Base-by-base conservation (phyloP, 1,284 basidiomycete species). In the Trichosporon coremiiforme region DNA sequence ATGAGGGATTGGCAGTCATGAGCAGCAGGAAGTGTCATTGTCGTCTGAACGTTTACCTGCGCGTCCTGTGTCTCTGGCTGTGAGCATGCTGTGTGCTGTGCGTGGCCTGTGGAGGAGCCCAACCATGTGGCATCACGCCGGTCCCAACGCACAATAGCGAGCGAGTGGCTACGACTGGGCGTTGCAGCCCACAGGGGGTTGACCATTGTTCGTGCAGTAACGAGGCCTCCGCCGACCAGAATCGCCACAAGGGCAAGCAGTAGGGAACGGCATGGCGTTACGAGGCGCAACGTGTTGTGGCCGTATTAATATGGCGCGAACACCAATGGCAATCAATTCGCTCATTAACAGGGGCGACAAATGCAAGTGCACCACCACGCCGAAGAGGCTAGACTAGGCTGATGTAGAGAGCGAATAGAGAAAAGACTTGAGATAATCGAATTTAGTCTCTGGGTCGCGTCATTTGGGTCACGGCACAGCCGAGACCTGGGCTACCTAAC, bases 391-490 rank as follows among this genome's bases (percentile, higher is more conserved):
- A n/a, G n/a, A n/a, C 17, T 53, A 53, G 47, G 13, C 47, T 17
- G n/a, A 2, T 9, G 4, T 7, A 22, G 47, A 9, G n/a, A 22
- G n/a, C 47, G 20, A 53, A 22, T 53, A 20, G 47, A 53, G 47
- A 53, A 4, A 8, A 17, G n/a, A n/a, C n/a, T 22, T 1, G 9
- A 17, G 9, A 53, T 53, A 53, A 22, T 22, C 47, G 20, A 22
- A 53, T 53, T 53, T 53, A 53, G 47, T 22, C 20, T 53, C 47
- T 22, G 47, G 47, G 20, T 53, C 47, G 20, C 47, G 47, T 53
- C 8, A 53, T 53, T 53, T n/a, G 47, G 17, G 47, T 53, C 22
- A 53, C 47, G 47, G 47, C 47, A 53, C 5, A 53, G 5, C 47
- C 47, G 47, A 53, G 20, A 53, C 47, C n/a, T 22, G 10, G n/a